Evolutionary conservation across 2,329 filamentous ascomycete genomes (phyloP), one percentile per base, ranked within the genome.

Genomic region (Diaporthe vaccinii): DNA sequence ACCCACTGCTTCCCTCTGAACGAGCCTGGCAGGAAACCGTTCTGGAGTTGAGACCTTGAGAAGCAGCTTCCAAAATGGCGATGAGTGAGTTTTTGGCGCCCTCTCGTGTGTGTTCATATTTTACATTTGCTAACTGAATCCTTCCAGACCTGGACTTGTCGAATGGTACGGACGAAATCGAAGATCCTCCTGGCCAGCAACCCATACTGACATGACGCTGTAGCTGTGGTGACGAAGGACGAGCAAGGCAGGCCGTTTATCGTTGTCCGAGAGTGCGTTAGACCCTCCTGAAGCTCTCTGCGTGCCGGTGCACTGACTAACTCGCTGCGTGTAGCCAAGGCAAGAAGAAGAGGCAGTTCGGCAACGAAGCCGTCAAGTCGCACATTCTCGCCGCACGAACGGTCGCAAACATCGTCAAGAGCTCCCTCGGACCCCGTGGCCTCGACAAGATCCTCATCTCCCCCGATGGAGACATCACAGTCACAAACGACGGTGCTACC

Each of bases 391-490:
- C 97, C 76, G 97, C 97, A 73, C 93, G 96, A 84, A 98, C 97
- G 75, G 96, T 99, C 80, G 94, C 97, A 80, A 98, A 95, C 87
- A 97, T 99, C 81, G 95, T 99, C 86, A 98, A 98, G 89, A 97
- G 95, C 77, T 99, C 97, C 78, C 90, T 99, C 81, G 97, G 97
- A 69, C 97, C 97, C 73, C 94, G 97, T 80, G 97, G 97, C 78
- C 92, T 99, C 82, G 97, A 99, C 89, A 99, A 99, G 89, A 99
- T 99, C 83, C 91, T 99, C 80, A 99, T 99, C 81, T 99, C 97
- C 70, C 94, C 97, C 77, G 97, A 99, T 84, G 97, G 97, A 84
- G 97, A 99, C 86, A 99, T 99, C 84, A 99, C 97, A 77, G 95
- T 99, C 77, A 99, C 97, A 80, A 99, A 99, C 88, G 97, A 99